These are phyloP conservation scores for Geotrichum aggregatum DNA, from an alignment of 1,139 yeast species.

Conservation along the genomic window DNA sequence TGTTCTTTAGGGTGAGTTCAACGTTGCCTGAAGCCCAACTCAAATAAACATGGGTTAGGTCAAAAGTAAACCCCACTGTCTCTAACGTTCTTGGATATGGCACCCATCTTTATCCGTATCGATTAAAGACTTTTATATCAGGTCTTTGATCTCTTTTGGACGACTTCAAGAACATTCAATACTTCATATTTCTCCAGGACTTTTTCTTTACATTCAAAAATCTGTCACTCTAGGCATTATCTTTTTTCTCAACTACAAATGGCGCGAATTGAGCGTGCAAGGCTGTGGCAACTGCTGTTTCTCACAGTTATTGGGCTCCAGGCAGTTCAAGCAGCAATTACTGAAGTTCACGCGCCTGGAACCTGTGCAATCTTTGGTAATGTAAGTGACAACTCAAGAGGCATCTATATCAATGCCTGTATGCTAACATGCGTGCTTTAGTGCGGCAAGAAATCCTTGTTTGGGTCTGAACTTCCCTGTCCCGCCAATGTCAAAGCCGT, in stretches of 20 bases:
- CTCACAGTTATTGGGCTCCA: background rate
- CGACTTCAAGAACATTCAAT: too few relatives aligned
- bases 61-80: background rate
- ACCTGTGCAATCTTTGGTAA: slow-evolving; percentile 53
- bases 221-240: too few relatives aligned
- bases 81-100: background rate
- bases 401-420: background rate
- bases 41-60: background rate
- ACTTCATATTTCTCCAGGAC: too few relatives aligned
- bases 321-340: slow-evolving; percentile 10
- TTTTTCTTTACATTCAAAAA: too few relatives aligned
- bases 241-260: background rate
- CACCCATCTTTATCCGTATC: too few relatives aligned
- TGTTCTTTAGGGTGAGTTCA: too few relatives aligned
- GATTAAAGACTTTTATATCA: too few relatives aligned
- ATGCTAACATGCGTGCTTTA: slow-evolving; percentile 14
- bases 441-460: slow-evolving; percentile 78
- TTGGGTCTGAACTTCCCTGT: slow-evolving; percentile 80
- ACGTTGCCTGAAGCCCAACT: background rate
- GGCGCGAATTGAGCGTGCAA: background rate
- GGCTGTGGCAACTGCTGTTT: slow-evolving; percentile 8
- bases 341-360: slow-evolving; percentile 35
- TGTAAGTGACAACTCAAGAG: slow-evolving; percentile 25
- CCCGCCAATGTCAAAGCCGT: slow-evolving; percentile 52
- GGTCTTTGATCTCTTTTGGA: background rate